Base-by-base conservation (phyloP, 495 filamentous ascomycete species). In the Lepidopterella palustris region DNA sequence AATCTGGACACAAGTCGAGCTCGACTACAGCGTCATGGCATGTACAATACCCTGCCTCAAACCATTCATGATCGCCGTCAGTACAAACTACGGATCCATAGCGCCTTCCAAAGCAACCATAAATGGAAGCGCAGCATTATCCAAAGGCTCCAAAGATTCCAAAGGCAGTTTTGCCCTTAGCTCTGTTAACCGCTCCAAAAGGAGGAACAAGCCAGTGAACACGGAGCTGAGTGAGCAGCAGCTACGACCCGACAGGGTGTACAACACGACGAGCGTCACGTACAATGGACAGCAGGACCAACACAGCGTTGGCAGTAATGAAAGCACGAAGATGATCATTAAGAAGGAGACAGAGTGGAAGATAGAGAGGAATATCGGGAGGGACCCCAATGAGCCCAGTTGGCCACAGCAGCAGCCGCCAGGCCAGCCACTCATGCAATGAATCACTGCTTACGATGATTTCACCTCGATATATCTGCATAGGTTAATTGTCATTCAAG, bases 21-120 rank as follows among this genome's bases (percentile, higher is more conserved):
- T 54, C 4, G 51, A 35, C 29, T 54, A 54, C 51, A 54, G 51
- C 25, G 29, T 54, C 51, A 35, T 35, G 24, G 51, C 51, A 25
- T 28, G 24, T 8, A 54, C 51, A 35, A 54, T 54, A 21, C 28
- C 51, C 25, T 54, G 51, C 29, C 51, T 54, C 15, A 32, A 31
- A 21, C 51, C 51, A 10, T 54, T 54, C 25, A 54, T 54, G 51
- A 28, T 32, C 15, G 24, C 51, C 6, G 23, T 32, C 51, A 54
- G 51, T 13, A 42, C 35, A 18, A 42, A 42, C 10, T 42, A 42
- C 18, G 35, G 35, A 11, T 42, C 35, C 35, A 42, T 42, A 3
- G 35, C 35, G 13, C 35, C 35, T 42, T 15, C 35, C 35, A 42
- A 42, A 42, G 2, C 35, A 2, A 42, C 35, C 13, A 3, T 42